phyloP scores from a whole-genome alignment of 805 yeast species.

The Jamesozyma jinghongensis region DNA sequence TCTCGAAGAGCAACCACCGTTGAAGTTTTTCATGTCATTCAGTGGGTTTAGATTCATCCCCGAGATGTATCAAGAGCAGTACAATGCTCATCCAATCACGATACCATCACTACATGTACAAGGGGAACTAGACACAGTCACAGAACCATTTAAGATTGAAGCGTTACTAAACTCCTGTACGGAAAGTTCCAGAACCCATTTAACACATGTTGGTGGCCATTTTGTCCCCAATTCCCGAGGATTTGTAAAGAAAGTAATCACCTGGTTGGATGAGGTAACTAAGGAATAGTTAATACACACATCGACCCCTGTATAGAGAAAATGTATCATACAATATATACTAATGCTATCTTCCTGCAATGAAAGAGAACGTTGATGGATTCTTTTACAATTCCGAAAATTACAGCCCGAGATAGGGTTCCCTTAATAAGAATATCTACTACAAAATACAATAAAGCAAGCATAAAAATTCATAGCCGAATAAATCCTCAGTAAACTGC shows the following conservation, averaged over 20 bases:
- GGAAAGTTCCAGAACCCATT: constrained; percentile 34
- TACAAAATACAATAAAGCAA: too few relatives aligned
- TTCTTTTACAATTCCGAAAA: too few relatives aligned
- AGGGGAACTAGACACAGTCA: constrained; percentile 88
- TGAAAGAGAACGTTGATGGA: too few relatives aligned
- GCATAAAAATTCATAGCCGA: too few relatives aligned
- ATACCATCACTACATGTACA: constrained; percentile 61
- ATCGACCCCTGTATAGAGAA: too few relatives aligned
- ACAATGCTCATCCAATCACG: constrained; percentile 21
- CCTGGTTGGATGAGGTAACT: constrained; percentile 24
- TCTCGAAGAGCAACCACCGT: constrained; percentile 33
- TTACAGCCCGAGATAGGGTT: too few relatives aligned
- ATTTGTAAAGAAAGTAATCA: constrained; percentile 28
- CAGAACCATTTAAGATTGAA: constrained; percentile 59
- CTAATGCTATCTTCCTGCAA: too few relatives aligned
- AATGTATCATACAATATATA: too few relatives aligned
- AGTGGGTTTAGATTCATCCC: constrained; percentile 48
- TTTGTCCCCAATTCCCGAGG: constrained; percentile 79
- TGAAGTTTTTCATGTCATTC: constrained; percentile 67
- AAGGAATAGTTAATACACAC: too few relatives aligned
- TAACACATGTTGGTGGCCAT: constrained; percentile 93
- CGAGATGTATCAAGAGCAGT: constrained; percentile 22
- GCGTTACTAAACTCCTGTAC: constrained; percentile 45
- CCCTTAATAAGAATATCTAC: too few relatives aligned
- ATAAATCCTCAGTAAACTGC: too few relatives aligned